Evolutionary conservation across 805 yeast genomes (phyloP), one percentile per base, ranked within the genome.

Genomic region (Candida parachauliodes): DNA sequence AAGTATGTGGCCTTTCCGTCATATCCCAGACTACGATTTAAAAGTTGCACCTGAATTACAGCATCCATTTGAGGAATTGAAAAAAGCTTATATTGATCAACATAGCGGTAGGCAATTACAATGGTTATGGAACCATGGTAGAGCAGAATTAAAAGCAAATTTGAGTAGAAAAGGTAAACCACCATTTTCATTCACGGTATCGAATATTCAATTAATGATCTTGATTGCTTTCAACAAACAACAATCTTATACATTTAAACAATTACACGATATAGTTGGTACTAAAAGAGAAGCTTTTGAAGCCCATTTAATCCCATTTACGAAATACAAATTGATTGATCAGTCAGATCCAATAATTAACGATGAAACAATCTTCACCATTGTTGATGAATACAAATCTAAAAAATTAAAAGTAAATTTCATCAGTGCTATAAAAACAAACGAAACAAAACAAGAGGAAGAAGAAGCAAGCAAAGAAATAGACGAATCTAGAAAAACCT

Each of bases 101-200:
- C 97, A 91, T 60, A 77, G 70, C 44, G 97, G 97, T 9, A 76
- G 98, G 60, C 80, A 87, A 46, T 74, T 93, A 50, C 84, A 86
- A 54, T 93, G 99, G 99, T 74, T 91, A 42, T 93, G 97, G 97
- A 83, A 88, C 51, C 79, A 87, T 55, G 87, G 95, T 32, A 83
- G 91, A 59, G 93, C 94, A 43, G 99, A 93, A 58, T 63, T 93
- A 40, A 85, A 82, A 60, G 95, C 95, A 8, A 84, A 87, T 55
- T 73, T 88, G 45, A 76, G 91, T 5, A 81, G 82, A 48, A 81
- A 83, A 25, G 89, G 89, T 5, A 82, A 80, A 54, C 83, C 89
- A 4, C 88, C 95, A 33, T 86, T 83, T 53, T 68, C 73, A 16
- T 83, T 94, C 54, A 83, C 84, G 3, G 88, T 88, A 29, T 83